These are phyloP conservation scores for Barnettozyma botsteinii DNA, from an alignment of 805 yeast genomes.

Conservation along the genomic window DNA sequence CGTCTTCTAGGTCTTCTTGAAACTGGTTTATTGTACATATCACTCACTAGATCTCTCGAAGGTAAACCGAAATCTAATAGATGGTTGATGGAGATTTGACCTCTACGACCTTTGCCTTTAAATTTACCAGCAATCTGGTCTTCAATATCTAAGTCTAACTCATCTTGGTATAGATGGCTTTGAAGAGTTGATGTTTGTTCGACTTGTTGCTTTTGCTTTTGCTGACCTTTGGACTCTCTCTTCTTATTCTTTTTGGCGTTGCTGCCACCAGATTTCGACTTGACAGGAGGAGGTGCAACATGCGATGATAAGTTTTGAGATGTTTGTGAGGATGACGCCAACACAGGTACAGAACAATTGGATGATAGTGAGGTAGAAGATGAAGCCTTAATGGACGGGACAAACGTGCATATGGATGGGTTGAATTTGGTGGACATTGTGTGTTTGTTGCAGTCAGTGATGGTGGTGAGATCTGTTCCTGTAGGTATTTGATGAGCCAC, in stretches of 20 bases:
- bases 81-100: constrained; percentile 55
- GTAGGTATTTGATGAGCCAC: constrained; percentile 2
- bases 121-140: constrained; percentile 31
- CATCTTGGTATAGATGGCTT: constrained; percentile 11
- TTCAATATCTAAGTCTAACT: constrained; percentile 28
- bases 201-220: constrained; percentile 3
- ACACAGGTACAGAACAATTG: background rate
- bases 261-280: constrained; percentile 5
- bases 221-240: constrained; percentile 8
- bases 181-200: background rate
- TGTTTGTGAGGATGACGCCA: background rate
- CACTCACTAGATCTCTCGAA: constrained; percentile 27
- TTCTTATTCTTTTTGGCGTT: constrained; percentile 2
- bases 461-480: background rate
- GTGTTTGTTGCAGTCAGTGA: background rate
- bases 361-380: background rate
- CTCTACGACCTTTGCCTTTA: constrained; percentile 34
- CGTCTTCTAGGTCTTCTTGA: constrained; percentile 24
- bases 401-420: constrained; percentile 16
- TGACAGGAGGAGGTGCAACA: constrained; percentile 14
- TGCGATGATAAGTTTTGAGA: constrained; percentile 17
- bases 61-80: constrained; percentile 53
- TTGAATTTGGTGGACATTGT: constrained; percentile 19
- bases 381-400: constrained; percentile 11
- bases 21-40: constrained; percentile 10